Base-by-base conservation (phyloP, 495 filamentous ascomycete genomes). In the Xylaria castorea region DNA sequence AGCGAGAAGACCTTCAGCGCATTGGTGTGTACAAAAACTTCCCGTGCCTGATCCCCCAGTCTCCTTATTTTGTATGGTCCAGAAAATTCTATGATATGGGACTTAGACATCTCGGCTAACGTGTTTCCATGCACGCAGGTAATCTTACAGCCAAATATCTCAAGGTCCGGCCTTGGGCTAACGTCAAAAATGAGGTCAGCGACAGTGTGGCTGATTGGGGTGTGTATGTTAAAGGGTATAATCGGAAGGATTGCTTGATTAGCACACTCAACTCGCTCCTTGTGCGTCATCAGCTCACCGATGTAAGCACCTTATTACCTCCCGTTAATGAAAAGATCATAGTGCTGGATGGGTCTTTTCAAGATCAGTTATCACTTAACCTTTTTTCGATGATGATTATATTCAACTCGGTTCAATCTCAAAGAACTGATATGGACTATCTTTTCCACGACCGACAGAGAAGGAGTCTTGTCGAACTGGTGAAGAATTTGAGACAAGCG, bases 361-460 rank as follows among this genome's bases (percentile, higher is more conserved):
- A 94, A 74, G 95, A 98, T 81, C 92, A 89, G 72, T 77, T 98
- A 16, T 92, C 90, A 2, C 87, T 95, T 34, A 98, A 97, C 75
- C 82, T 96, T 3, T 97, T 98, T 77, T 88, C 92, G 2, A 90
- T 93, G 73, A 89, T 90, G 75, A 86, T 97, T 36, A 90, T 92
- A 18, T 89, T 93, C 66, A 98, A 98, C 78, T 90, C 94, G 1
- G 90, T 98, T 8, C 95, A 94, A n/a, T 97, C 93, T 5, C 92
- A 97, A 74, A 85, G 94, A 16, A 87, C 86, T 7, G 95, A 94
- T 75, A 84, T 86, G 40, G 95, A 98, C 77, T 98, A 97, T 76
- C 91, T 98, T 76, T 97, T 97, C 75, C 90, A 97, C 68, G 86
- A 89, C 0, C 87, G 86, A 8, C 95, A 94, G 76, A 80, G 87